Base-by-base conservation (phyloP, 345 rosid species). In the Aurinia saxatilis region DNA sequence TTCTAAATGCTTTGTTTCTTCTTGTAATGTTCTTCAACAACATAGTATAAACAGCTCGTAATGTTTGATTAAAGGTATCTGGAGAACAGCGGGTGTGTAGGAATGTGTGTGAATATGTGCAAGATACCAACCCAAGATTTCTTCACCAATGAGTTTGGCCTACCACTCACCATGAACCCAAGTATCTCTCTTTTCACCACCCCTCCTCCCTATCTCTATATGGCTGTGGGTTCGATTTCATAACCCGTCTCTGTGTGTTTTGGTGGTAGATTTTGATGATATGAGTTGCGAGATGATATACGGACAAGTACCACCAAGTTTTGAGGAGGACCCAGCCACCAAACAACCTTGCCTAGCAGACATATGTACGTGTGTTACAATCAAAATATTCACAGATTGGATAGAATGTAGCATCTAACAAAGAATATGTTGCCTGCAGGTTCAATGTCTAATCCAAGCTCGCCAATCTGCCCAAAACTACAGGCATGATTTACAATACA, bases 201-300 rank as follows among this genome's bases (percentile, higher is more conserved):
- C n/a, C n/a, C n/a, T n/a, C n/a, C 13, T 45, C 25, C 10, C 34
- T 13, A 45, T 60, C 54, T 34, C 35, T 15, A 49, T 10, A n/a
- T 44, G 3, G 18, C 21, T 15, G 27, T n/a, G 9, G 33, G 2
- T 29, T 69, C 34, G 21, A 19, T 27, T 31, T 19, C 44, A 30
- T 39, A 17, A 60, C 11, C 13, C 8, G 29, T 44, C 5, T 36
- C 14, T 30, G 35, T 18, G 19, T 9, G 39, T 18, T 62, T 65
- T 5, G 25, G 51, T 51, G 21, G 51, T 78, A 89, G 98, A 89
- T 78, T 89, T 85, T 71, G 98, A 92, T 65, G 96, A 92, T 65
- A 89, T 92, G 98, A 89, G 96, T 60, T 92, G 95, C 18, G 96
- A 92, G 65, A 92, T 89, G 98, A 84, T 87, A 33, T 87, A 89